A percentile compares a stretch with the other conserved stretches of the same genome.
Conservation (phyloP, 345 rosid species). For the Brassica rapa region DNA sequence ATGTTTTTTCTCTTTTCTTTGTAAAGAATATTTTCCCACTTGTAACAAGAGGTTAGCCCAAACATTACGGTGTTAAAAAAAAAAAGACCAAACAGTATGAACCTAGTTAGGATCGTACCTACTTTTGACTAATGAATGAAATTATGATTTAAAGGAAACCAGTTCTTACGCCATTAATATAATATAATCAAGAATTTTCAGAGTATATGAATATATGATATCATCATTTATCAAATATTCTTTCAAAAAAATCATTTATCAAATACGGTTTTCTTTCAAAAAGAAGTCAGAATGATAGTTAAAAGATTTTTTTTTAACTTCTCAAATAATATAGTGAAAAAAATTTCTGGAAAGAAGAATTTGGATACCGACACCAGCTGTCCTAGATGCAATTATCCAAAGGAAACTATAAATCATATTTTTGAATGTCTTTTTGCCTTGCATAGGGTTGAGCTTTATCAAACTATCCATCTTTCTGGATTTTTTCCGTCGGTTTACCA, state of each 20-base stretch:
- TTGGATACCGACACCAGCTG: no score
- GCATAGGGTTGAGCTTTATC: no score
- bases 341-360: not conserved
- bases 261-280: not conserved
- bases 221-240: not conserved
- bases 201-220: not conserved
- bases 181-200: not conserved
- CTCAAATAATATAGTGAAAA: not conserved
- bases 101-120: conserved; percentile 26
- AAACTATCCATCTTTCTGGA: no score
- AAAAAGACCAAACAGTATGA: not conserved
- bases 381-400: no score
- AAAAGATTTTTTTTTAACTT: not conserved
- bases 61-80: no score
- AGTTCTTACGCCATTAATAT: not conserved
- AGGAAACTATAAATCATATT: no score
- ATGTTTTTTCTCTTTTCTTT: not conserved
- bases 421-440: no score
- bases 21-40: conserved; percentile 8
- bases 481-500: no score
- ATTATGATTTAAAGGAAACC: not conserved
- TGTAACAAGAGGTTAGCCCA: conserved; percentile 16
- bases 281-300: not conserved
- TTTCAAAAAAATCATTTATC: not conserved
- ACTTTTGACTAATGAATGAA: conserved; percentile 27